phyloP scores from a whole-genome alignment of 352 stramenopile genomes.

The Thraustotheca clavata region DNA sequence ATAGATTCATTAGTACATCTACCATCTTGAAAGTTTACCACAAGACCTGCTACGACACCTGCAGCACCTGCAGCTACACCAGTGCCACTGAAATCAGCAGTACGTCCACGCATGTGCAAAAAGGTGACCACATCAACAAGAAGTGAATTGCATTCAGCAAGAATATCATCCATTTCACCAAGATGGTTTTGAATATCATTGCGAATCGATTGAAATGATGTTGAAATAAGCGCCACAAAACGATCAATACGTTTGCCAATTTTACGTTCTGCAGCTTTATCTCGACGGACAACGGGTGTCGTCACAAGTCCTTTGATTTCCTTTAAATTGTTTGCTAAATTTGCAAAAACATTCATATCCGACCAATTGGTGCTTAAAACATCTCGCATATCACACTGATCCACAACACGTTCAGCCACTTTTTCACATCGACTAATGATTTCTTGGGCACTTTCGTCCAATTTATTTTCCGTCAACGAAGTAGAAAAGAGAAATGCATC shows the following conservation, averaged over 20 bases:
- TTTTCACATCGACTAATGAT: constrained; percentile 38
- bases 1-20: background rate
- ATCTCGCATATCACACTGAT: constrained; percentile 65
- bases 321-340: constrained; percentile 65
- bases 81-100: constrained; percentile 78
- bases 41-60: constrained; percentile 63
- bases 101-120: constrained; percentile 66
- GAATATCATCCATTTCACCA: constrained; percentile 73
- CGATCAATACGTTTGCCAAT: constrained; percentile 64
- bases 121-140: constrained; percentile 83
- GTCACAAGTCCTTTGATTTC: constrained; percentile 65
- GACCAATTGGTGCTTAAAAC: constrained; percentile 71
- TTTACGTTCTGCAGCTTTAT: constrained; percentile 61
- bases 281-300: constrained; percentile 38
- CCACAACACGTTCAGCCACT: constrained; percentile 58
- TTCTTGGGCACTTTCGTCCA: constrained; percentile 57
- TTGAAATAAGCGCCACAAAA: constrained; percentile 62
- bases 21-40: constrained; percentile 31
- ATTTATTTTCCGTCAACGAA: constrained; percentile 49
- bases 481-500: constrained; percentile 47
- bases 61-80: constrained; percentile 71
- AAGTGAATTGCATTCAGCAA: constrained; percentile 69
- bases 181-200: constrained; percentile 62
- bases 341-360: constrained; percentile 55
- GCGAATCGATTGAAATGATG: constrained; percentile 54